These are phyloP conservation scores for Talaromyces proteolyticus DNA, from an alignment of 495 filamentous ascomycete genomes.

Conservation along the genomic window DNA sequence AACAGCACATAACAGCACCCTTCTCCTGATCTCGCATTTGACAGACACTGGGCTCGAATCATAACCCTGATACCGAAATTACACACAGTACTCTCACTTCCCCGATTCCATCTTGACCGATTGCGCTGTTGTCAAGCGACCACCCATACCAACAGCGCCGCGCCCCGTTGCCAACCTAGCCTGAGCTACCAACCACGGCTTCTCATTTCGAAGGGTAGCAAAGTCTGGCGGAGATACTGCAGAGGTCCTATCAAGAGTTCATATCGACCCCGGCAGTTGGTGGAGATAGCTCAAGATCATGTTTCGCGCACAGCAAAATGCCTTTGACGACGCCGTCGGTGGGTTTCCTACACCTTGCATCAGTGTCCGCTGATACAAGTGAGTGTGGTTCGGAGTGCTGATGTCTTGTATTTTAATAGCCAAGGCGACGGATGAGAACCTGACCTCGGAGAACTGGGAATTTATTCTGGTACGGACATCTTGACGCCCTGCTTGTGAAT, in stretches of 20 bases:
- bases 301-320: conserved; percentile 77
- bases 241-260: no score
- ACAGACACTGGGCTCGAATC: no score
- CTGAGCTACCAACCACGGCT: background rate
- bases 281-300: conserved; percentile 30
- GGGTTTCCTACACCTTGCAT: conserved; percentile 22
- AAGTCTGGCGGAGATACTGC: background rate
- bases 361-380: no score
- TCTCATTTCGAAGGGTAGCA: no score
- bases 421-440: conserved; percentile 98
- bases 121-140: no score
- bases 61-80: no score
- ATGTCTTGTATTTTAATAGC: conserved; percentile 42
- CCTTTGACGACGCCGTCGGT: conserved; percentile 80
- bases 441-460: conserved; percentile 98
- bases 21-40: no score
- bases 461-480: conserved; percentile 69
- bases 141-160: no score
- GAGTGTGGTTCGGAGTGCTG: background rate
- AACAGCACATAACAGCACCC: no score
- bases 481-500: no score
- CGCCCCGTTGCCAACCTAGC: background rate
- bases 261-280: background rate
- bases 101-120: no score
- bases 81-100: no score